Conservation (phyloP, 805 yeast genomes). For the Blastobotrys terrestris region DNA sequence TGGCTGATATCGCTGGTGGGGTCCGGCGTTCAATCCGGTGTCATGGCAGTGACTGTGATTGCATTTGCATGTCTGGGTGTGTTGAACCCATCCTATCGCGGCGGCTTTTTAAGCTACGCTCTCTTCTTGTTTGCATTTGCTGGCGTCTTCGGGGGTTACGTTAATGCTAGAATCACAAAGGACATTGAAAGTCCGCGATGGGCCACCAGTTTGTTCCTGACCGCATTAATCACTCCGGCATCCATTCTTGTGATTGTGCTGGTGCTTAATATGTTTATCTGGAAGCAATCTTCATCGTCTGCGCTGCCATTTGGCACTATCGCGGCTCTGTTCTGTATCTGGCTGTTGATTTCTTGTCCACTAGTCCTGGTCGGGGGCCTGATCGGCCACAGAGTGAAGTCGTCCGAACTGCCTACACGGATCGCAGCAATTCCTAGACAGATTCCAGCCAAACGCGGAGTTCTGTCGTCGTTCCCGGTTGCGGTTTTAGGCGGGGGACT, state of each 20-base stretch:
- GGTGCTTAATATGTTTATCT: conserved; percentile 58
- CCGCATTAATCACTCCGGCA: conserved; percentile 28
- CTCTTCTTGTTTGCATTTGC: conserved; percentile 56
- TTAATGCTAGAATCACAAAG: conserved; percentile 59
- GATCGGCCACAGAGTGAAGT: conserved; percentile 34
- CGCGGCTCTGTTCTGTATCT: conserved; percentile 49
- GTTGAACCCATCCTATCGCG: conserved; percentile 59
- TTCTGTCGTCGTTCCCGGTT: conserved; percentile 18
- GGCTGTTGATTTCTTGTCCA: conserved; percentile 66
- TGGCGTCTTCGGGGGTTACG: conserved; percentile 68
- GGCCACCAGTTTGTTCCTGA: conserved; percentile 28
- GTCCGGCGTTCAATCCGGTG: conserved; percentile 66
- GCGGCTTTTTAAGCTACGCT: conserved; percentile 59
- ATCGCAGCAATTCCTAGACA: conserved; percentile 31
- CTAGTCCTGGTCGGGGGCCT: conserved; percentile 61
- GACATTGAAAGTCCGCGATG: conserved; percentile 37
- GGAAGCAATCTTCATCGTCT: conserved; percentile 68
- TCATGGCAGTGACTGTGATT: conserved; percentile 53
- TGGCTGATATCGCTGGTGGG: conserved; percentile 55
- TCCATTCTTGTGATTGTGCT: conserved; percentile 45
- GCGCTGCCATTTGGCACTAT: conserved; percentile 78
- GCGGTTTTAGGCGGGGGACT: conserved; percentile 48
- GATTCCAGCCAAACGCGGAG: conserved; percentile 22
- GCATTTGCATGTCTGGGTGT: conserved; percentile 50
- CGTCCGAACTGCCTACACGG: conserved; percentile 19